Percentiles rank a stretch among this genome's conserved stretches.
Evolutionary conservation across 176 grass and related monocot species (phyloP).

Genomic region (Triticum turgidum): DNA sequence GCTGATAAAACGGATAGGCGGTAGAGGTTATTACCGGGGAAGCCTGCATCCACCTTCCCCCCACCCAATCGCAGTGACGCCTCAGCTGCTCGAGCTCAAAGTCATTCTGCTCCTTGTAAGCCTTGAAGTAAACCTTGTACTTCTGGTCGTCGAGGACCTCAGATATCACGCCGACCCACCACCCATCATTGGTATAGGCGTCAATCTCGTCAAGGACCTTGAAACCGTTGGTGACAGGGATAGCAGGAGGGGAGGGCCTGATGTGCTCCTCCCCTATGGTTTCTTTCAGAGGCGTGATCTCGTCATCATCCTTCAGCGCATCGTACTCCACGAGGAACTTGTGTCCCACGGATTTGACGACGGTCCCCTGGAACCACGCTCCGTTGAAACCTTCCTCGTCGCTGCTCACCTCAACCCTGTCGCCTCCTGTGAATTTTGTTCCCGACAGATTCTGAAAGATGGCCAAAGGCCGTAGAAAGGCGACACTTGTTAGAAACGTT

Average conservation of each 20-base stretch:
- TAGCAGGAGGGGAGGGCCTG: conserved; percentile 53
- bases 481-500: background rate
- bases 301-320: conserved; percentile 58
- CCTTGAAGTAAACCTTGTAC: conserved; percentile 79
- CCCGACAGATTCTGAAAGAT: conserved; percentile 35
- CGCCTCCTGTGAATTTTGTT: conserved; percentile 41
- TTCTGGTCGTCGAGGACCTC: conserved; percentile 40
- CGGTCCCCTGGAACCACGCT: conserved; percentile 58
- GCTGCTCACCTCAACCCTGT: conserved; percentile 65
- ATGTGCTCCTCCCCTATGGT: conserved; percentile 47
- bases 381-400: conserved; percentile 76
- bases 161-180: conserved; percentile 87
- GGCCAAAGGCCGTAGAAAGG: conserved; percentile 11
- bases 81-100: conserved; percentile 54
- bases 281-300: conserved; percentile 59
- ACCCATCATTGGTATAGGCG: conserved; percentile 69
- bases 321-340: conserved; percentile 66
- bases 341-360: conserved; percentile 43
- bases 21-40: conserved; percentile 42
- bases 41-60: conserved; percentile 64
- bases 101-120: conserved; percentile 70
- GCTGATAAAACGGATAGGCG: background rate
- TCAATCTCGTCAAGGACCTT: conserved; percentile 84
- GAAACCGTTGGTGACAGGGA: conserved; percentile 27
- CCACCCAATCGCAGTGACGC: conserved; percentile 70